phyloP scores from a whole-genome alignment of 208 protist genomes.

The Crithidia expoeki region DNA sequence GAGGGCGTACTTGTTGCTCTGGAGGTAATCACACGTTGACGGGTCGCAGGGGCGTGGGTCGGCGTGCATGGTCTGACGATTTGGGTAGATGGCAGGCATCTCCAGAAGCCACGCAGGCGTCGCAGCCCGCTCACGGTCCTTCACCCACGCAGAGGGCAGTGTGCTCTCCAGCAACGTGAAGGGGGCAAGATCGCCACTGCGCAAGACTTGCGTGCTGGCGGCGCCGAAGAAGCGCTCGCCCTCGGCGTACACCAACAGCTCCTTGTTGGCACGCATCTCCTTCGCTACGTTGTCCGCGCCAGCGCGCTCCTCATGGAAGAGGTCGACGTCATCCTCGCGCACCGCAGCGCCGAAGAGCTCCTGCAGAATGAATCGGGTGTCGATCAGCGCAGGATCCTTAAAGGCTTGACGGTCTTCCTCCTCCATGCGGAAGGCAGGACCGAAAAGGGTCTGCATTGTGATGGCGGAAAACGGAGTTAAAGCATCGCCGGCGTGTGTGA shows the following conservation, averaged over 20 bases:
- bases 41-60: constrained; percentile 78
- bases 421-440: constrained; percentile 55
- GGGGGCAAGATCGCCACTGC: constrained; percentile 34
- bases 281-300: constrained; percentile 20
- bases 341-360: constrained; percentile 57
- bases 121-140: not conserved
- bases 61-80: constrained; percentile 84
- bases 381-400: constrained; percentile 61
- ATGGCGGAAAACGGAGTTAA: constrained; percentile 5
- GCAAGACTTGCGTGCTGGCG: constrained; percentile 42
- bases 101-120: constrained; percentile 72
- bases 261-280: constrained; percentile 40
- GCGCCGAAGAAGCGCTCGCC: constrained; percentile 69
- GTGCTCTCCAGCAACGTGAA: constrained; percentile 59
- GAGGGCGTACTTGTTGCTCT: constrained; percentile 73
- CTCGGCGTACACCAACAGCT: constrained; percentile 39
- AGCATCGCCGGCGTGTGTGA: constrained; percentile 1
- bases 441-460: constrained; percentile 64
- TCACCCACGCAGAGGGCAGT: constrained; percentile 25
- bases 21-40: constrained; percentile 43
- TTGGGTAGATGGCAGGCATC: constrained; percentile 84
- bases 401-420: constrained; percentile 16
- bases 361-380: constrained; percentile 63
- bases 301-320: constrained; percentile 29
- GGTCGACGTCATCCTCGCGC: constrained; percentile 53